Conservation (phyloP, 345 rosid species). For the Schrenkiella parvula region DNA sequence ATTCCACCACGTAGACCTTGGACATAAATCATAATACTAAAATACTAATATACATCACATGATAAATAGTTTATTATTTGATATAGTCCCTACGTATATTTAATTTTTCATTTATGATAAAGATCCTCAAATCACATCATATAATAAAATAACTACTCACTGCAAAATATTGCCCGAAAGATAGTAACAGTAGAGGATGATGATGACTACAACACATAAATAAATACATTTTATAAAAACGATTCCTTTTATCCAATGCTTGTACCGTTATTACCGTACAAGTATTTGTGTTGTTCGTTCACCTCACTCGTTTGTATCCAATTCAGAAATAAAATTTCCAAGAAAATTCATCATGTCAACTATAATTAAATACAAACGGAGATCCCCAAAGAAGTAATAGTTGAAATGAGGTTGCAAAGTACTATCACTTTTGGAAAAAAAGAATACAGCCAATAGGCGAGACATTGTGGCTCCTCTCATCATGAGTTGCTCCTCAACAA, state of each 20-base stretch:
- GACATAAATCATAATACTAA: neutral
- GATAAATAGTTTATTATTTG: neutral
- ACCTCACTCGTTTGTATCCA: too few relatives aligned
- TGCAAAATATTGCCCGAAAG: neutral
- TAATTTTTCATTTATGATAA: conserved; percentile 6
- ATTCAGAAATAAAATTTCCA: too few relatives aligned
- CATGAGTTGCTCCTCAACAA: conserved; percentile 15
- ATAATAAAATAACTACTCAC: neutral
- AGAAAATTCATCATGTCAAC: too few relatives aligned
- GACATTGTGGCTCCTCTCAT: neutral
- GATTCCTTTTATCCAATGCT: neutral
- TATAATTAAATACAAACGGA: too few relatives aligned
- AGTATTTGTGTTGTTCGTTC: neutral
- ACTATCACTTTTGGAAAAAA: neutral
- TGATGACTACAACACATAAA: neutral
- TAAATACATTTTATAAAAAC: neutral
- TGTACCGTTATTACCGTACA: too few relatives aligned
- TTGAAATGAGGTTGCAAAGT: neutral
- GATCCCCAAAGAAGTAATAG: neutral
- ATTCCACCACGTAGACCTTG: conserved; percentile 14
- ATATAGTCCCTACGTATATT: conserved; percentile 4
- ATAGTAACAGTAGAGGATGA: neutral
- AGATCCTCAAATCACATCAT: conserved; percentile 12
- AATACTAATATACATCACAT: neutral
- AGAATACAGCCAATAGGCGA: neutral